A percentile compares a stretch with the other conserved stretches of the same genome.
phyloP scores from a whole-genome alignment of 108 stramenopile genomes.

The Cyclotella distinguenda region DNA sequence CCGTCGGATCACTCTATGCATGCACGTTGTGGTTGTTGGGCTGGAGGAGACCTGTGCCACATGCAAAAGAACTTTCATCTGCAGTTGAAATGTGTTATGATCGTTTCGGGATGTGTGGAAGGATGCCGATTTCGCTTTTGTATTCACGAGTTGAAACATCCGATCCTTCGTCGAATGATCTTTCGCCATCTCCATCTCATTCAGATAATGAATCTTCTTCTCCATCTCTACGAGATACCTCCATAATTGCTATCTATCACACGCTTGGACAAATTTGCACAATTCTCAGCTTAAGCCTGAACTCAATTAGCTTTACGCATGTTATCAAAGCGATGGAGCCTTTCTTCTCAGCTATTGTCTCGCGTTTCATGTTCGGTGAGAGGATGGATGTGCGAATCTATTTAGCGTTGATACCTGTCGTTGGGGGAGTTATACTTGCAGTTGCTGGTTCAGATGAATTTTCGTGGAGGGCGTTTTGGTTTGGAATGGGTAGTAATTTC shows the following conservation, averaged over 20 bases:
- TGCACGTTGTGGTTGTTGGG: conserved; percentile 48
- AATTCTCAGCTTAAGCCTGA: conserved; percentile 38
- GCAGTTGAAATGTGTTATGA: conserved; percentile 21
- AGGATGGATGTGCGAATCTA: conserved; percentile 51
- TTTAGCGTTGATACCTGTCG: conserved; percentile 47
- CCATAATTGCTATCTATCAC: conserved; percentile 52
- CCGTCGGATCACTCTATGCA: conserved; percentile 60
- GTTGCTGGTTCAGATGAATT: conserved; percentile 38
- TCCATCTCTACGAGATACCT: conserved; percentile 12
- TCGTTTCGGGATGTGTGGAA: not conserved
- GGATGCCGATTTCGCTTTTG: not conserved
- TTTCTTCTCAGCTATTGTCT: conserved; percentile 47
- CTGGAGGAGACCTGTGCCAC: conserved; percentile 44
- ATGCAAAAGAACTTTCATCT: conserved; percentile 28
- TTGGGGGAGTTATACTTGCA: conserved; percentile 55
- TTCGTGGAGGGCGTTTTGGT: conserved; percentile 53
- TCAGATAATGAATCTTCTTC: not conserved
- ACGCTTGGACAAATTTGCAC: conserved; percentile 60
- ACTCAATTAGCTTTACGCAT: conserved; percentile 56
- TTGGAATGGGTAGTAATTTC: conserved; percentile 72
- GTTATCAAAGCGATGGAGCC: conserved; percentile 66
- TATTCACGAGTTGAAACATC: not conserved
- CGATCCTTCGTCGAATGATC: not conserved
- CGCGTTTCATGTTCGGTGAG: conserved; percentile 28
- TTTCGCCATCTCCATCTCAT: not conserved